Percentiles rank a stretch among this genome's conserved stretches.
Evolutionary conservation across 257 asterid genomes (phyloP).

Genomic region (Voacanga thouarsii): DNA sequence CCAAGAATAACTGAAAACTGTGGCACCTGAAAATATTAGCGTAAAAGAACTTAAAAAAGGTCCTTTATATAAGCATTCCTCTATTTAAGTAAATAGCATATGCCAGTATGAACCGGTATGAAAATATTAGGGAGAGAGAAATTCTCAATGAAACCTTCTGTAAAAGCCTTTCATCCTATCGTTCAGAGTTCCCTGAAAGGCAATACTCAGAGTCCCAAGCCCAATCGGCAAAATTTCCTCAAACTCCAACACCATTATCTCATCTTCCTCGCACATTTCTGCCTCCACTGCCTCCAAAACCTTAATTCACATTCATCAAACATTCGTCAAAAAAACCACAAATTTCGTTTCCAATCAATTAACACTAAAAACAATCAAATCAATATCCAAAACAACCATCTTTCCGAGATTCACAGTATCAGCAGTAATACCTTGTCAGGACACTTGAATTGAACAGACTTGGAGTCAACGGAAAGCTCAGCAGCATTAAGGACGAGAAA

Average conservation of each 20-base stretch:
- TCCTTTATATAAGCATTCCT: background rate
- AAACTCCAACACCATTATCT: constrained; percentile 70
- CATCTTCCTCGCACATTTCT: constrained; percentile 64
- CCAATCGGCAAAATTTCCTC: constrained; percentile 69
- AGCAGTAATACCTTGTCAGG: constrained; percentile 36
- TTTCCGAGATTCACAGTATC: background rate
- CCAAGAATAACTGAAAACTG: background rate
- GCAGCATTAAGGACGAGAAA: constrained; percentile 84
- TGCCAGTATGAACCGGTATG: background rate
- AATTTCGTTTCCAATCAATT: background rate
- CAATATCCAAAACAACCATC: background rate
- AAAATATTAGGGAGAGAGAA: background rate
- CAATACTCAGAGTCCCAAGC: constrained; percentile 56
- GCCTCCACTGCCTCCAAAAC: constrained; percentile 44
- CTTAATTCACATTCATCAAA: constrained; percentile 2
- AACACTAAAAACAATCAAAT: background rate
- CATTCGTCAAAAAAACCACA: background rate
- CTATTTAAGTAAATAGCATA: background rate
- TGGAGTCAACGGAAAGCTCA: constrained; percentile 59
- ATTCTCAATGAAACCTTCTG: constrained; percentile 53
- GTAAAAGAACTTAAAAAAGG: background rate
- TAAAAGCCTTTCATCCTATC: constrained; percentile 97
- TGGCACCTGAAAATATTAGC: background rate
- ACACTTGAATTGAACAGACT: constrained; percentile 52
- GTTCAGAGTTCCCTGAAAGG: constrained; percentile 73